Percentiles rank a stretch among this genome's conserved stretches.
Evolutionary conservation across 2,329 filamentous ascomycete genomes (phyloP).

Genomic region (Knufia fluminis): DNA sequence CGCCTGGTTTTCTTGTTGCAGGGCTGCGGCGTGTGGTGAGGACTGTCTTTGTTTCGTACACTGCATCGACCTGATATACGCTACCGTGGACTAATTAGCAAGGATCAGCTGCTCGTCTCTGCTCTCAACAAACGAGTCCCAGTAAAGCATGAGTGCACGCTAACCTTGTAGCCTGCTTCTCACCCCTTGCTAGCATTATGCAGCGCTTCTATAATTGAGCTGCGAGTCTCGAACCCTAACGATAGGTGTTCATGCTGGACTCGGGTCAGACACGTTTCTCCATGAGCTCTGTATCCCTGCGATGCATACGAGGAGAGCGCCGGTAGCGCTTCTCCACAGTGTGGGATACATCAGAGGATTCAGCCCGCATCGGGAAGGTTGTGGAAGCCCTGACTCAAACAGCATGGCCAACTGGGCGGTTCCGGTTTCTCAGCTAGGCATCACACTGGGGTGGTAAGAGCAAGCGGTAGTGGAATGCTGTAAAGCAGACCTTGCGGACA

Average conservation of each 20-base stretch:
- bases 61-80: no score
- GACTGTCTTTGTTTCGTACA: no score
- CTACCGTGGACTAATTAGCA: no score
- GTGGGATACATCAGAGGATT: no score
- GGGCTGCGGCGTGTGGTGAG: not conserved
- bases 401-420: no score
- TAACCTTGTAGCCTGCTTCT: not conserved
- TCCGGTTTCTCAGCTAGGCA: no score
- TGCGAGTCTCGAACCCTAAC: not conserved
- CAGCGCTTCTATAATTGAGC: not conserved
- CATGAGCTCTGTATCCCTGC: not conserved
- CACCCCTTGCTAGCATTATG: not conserved
- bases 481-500: not conserved
- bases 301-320: not conserved
- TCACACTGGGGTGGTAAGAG: not conserved
- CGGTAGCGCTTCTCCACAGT: no score
- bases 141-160: not conserved
- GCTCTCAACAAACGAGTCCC: not conserved
- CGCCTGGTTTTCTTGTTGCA: not conserved
- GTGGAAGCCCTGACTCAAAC: no score
- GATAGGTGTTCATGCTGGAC: not conserved
- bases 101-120: no score
- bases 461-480: not conserved
- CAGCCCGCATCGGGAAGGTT: no score
- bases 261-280: not conserved